A percentile compares a stretch with the other conserved stretches of the same genome.
These are phyloP conservation scores for Lactarius sanguifluus DNA, from an alignment of 768 basidiomycete genomes.

Conservation along the genomic window DNA sequence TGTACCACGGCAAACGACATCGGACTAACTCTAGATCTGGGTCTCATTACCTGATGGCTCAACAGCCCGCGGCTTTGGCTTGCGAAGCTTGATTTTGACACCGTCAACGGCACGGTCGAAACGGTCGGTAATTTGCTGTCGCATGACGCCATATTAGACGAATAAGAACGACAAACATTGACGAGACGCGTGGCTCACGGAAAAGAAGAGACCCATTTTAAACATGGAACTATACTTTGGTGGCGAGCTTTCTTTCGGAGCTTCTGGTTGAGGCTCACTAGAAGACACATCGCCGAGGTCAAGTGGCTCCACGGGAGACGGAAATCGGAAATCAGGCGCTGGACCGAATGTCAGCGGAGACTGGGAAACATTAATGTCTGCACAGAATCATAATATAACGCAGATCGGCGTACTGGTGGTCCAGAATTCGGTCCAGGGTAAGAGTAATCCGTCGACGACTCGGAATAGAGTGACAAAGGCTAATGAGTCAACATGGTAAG, in stretches of 20 bases:
- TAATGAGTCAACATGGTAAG: neutral
- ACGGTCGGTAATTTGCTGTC: constrained; percentile 10
- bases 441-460: constrained; percentile 11
- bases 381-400: neutral
- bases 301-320: neutral
- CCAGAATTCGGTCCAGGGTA: neutral
- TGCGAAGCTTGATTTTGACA: constrained; percentile 17
- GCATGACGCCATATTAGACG: neutral
- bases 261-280: neutral
- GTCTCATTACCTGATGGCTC: neutral
- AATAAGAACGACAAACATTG: neutral
- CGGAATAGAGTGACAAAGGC: constrained; percentile 14
- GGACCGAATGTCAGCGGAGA: constrained; percentile 21
- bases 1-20: neutral
- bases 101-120: constrained; percentile 15
- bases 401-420: constrained; percentile 4
- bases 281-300: neutral
- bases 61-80: constrained; percentile 1
- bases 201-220: constrained; percentile 8
- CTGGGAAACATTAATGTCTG: constrained; percentile 1
- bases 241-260: neutral
- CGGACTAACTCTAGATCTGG: neutral
- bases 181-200: neutral
- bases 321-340: neutral
- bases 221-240: constrained; percentile 10